Evolutionary conservation across 805 yeast species (phyloP), one percentile per base, ranked within the genome.

Genomic region (Saccharomycopsis selenospora): DNA sequence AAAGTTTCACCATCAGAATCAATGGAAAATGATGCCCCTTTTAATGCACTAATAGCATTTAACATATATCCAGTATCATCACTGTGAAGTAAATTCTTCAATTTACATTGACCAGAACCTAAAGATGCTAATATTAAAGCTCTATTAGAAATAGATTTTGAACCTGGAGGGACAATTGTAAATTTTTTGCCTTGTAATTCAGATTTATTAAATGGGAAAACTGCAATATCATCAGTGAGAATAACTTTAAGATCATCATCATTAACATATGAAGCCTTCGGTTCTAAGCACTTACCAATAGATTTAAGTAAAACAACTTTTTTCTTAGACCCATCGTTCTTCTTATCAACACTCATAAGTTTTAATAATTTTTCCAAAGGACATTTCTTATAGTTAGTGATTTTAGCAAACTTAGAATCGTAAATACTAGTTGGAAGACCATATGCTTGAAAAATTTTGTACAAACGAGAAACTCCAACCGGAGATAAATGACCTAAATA

Each of bases 61-160:
- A 93, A 72, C 99, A 93, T 93, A 59, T 85, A 90, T 53, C 85
- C 88, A 8, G 98, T 93, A 62, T 93, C 99, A 61, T 91, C 99
- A 2, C 98, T 91, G 62, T 93, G 97, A 46, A 93, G 75, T 59
- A 93, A 70, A 66, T 93, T 93, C 54, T 80, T 82, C 56, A 93
- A 79, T 57, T 76, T 77, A 61, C 95, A 89, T 23, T 81, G 76
- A 40, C 98, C 98, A 46, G 74, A 67, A 52, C 96, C 95, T 52
- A 93, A 75, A 18, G 98, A 95, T 41, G 99, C 98, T 55, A 93
- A 71, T 13, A 93, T 79, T 51, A 93, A 72, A 4, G 97, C 99
- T 64, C 99, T 80, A 63, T 93, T 93, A 5, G 98, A 90, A 51
- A 93, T 91, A 3, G 98, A 91, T 64, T 93, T 93, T 1, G 98